Evolutionary conservation across 352 stramenopile species (phyloP).

Genomic region (Blastocystis sp.): DNA sequence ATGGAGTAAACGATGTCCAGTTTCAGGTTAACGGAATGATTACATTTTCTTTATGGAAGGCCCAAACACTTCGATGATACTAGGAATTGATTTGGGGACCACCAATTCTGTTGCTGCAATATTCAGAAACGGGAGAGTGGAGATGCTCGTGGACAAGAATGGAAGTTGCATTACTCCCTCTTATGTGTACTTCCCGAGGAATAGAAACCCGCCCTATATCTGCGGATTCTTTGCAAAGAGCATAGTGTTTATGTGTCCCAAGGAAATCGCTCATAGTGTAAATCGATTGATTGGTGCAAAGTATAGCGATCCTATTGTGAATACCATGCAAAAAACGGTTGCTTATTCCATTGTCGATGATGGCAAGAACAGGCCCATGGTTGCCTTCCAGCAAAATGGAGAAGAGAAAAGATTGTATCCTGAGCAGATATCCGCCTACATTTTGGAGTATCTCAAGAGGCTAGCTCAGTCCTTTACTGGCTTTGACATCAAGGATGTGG

Average conservation of each 20-base stretch:
- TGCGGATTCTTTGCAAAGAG: not conserved
- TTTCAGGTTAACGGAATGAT: not conserved
- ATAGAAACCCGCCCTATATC: not conserved
- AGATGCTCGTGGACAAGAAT: constrained; percentile 8
- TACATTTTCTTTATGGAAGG: not conserved
- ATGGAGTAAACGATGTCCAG: too few species aligned
- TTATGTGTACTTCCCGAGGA: constrained; percentile 29
- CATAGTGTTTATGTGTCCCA: too few species aligned
- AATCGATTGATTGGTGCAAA: constrained; percentile 15
- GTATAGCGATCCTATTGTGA: not conserved
- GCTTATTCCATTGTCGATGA: constrained; percentile 18
- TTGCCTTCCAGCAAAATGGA: not conserved
- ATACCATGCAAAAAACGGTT: constrained; percentile 2
- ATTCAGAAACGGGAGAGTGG: constrained; percentile 17
- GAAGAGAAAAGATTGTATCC: constrained; percentile 8
- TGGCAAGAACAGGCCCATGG: constrained; percentile 17
- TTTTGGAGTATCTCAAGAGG: not conserved
- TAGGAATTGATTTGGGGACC: constrained; percentile 69
- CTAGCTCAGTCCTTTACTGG: not conserved
- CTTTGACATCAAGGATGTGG: constrained; percentile 29
- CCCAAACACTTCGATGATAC: not conserved
- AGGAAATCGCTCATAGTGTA: not conserved
- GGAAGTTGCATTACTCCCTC: constrained; percentile 12
- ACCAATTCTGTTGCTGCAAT: constrained; percentile 53
- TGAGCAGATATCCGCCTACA: constrained; percentile 20